These are phyloP conservation scores for Exidia glandulosa DNA, from an alignment of 768 basidiomycete genomes.

Conservation along the genomic window DNA sequence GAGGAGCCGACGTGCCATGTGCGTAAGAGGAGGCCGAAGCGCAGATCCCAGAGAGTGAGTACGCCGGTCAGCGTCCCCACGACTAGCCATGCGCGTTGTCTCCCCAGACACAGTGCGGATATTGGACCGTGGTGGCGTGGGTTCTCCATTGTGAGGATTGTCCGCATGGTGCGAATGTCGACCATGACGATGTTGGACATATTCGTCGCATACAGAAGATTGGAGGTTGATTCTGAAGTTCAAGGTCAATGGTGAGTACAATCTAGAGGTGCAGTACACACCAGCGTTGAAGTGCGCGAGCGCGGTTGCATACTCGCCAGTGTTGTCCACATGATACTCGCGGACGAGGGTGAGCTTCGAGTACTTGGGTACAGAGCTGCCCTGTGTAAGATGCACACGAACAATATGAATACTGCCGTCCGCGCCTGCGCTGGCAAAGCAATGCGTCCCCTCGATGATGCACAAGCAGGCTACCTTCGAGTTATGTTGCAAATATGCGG, in stretches of 20 bases:
- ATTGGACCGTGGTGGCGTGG: conserved; percentile 82
- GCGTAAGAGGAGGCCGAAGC: conserved; percentile 81
- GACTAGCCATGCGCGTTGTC: conserved; percentile 77
- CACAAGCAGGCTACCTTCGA: conserved; percentile 60
- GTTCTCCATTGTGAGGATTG: conserved; percentile 68
- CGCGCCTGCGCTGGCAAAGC: conserved; percentile 50
- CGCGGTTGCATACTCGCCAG: conserved; percentile 73
- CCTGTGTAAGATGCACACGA: conserved; percentile 62
- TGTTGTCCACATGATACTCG: conserved; percentile 62
- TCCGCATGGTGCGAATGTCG: conserved; percentile 77
- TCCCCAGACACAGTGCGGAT: conserved; percentile 73
- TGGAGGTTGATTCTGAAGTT: conserved; percentile 57
- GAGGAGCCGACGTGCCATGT: conserved; percentile 65
- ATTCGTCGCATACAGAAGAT: conserved; percentile 77
- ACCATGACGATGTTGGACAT: conserved; percentile 64
- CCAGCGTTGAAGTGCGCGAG: conserved; percentile 76
- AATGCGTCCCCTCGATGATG: conserved; percentile 76
- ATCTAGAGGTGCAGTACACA: conserved; percentile 16
- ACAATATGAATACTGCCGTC: conserved; percentile 40
- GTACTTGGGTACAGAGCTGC: conserved; percentile 71
- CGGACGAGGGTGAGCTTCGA: conserved; percentile 68
- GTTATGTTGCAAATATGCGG: conserved; percentile 36
- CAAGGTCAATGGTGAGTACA: background rate
- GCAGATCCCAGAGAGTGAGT: conserved; percentile 87
- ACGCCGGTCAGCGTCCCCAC: conserved; percentile 80